Percentiles rank a stretch among this genome's conserved stretches.
phyloP scores from a whole-genome alignment of 2,329 filamentous ascomycete genomes.

The Pseudogymnoascus pannorum region DNA sequence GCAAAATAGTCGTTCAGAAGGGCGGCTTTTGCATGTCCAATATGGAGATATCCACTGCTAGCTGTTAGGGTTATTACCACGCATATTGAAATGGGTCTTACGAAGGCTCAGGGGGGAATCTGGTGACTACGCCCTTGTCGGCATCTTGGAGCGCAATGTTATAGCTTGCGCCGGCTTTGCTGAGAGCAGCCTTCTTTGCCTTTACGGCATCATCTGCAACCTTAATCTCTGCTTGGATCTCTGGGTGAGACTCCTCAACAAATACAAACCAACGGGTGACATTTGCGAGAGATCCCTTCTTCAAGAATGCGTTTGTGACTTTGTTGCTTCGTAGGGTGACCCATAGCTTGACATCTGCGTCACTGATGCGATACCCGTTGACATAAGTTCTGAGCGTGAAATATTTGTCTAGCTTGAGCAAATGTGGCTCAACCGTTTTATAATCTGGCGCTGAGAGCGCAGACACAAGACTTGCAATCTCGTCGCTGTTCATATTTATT shows the following conservation, averaged over 20 bases:
- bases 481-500: conserved; percentile 48
- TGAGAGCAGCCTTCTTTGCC: conserved; percentile 60
- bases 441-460: conserved; percentile 60
- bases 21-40: conserved; percentile 90
- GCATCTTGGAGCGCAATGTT: conserved; percentile 80
- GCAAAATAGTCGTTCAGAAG: conserved; percentile 95
- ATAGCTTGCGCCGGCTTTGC: conserved; percentile 77
- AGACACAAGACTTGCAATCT: conserved; percentile 44
- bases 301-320: conserved; percentile 72
- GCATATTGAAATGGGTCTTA: conserved; percentile 33
- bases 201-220: conserved; percentile 60
- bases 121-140: conserved; percentile 81
- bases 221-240: conserved; percentile 65
- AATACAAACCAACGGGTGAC: conserved; percentile 81
- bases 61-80: conserved; percentile 6
- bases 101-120: conserved; percentile 92
- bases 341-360: conserved; percentile 78
- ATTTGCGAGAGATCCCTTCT: conserved; percentile 69
- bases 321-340: conserved; percentile 75
- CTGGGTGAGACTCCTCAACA: conserved; percentile 73
- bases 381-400: conserved; percentile 81
- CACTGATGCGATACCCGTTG: conserved; percentile 68
- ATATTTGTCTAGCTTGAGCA: conserved; percentile 77
- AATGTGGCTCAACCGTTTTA: conserved; percentile 68
- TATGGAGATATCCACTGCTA: conserved; percentile 71